Conservation (phyloP, 306 rosid genomes). For the Erythrophleum fordii region DNA sequence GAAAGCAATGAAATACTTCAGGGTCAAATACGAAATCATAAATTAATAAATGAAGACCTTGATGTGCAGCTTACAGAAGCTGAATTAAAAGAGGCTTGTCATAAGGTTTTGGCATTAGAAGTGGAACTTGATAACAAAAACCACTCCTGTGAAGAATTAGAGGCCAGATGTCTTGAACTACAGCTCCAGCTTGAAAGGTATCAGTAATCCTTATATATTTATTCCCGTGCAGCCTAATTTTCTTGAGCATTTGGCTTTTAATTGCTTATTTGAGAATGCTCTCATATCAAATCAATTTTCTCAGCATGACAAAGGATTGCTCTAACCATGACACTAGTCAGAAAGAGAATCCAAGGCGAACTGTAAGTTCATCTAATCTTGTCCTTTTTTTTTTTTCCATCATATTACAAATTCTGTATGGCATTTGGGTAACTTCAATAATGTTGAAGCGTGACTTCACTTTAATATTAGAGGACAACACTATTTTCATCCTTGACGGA, state of each 20-base stretch:
- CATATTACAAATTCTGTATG: neutral
- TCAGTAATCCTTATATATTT: constrained; percentile 19
- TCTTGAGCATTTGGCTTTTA: neutral
- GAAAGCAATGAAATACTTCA: constrained; percentile 54
- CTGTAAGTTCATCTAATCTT: constrained; percentile 61
- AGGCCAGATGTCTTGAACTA: constrained; percentile 71
- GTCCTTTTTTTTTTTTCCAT: constrained; percentile 19
- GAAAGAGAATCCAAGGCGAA: constrained; percentile 65
- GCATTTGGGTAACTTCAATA: too few species aligned
- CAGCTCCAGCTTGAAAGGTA: constrained; percentile 85
- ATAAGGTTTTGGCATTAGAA: constrained; percentile 63
- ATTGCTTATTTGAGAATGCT: constrained; percentile 33
- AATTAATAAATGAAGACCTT: constrained; percentile 53
- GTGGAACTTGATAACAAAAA: constrained; percentile 66
- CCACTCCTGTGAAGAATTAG: constrained; percentile 67
- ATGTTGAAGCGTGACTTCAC: too few species aligned
- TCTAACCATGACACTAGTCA: constrained; percentile 41
- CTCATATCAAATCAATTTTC: constrained; percentile 35
- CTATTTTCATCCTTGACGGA: neutral
- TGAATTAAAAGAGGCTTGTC: constrained; percentile 56
- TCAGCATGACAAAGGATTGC: constrained; percentile 62
- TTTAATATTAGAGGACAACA: too few species aligned
- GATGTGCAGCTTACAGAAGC: constrained; percentile 54
- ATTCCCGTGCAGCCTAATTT: constrained; percentile 22
- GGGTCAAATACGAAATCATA: constrained; percentile 51